phyloP scores from a whole-genome alignment of 2,329 filamentous ascomycete species.

The Falciphora oryzae region DNA sequence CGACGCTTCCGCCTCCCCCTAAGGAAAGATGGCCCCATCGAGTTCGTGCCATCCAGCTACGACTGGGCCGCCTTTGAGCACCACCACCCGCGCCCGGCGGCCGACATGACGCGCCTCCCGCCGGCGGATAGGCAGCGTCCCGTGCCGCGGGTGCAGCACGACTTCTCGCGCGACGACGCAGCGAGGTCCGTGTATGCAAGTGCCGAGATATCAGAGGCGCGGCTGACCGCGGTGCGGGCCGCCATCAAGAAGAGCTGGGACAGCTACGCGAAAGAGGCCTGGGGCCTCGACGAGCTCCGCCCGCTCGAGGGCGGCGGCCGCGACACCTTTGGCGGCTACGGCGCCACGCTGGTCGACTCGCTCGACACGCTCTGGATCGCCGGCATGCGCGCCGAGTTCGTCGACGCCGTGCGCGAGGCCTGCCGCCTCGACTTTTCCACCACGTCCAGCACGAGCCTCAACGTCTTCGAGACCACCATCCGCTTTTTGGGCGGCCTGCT shows the following conservation, averaged over 20 bases:
- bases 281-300: constrained; percentile 48
- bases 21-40: not conserved
- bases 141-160: constrained; percentile 38
- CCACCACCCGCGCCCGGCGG: constrained; percentile 17
- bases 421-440: constrained; percentile 50
- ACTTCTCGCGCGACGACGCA: constrained; percentile 21
- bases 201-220: not conserved
- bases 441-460: constrained; percentile 40
- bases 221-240: constrained; percentile 12
- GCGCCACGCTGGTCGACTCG: constrained; percentile 53
- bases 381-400: constrained; percentile 50
- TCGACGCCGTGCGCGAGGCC: constrained; percentile 41
- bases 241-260: constrained; percentile 34
- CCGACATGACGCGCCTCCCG: constrained; percentile 23
- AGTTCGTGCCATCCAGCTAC: constrained; percentile 16
- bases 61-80: constrained; percentile 20
- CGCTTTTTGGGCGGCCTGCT: constrained; percentile 47
- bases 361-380: constrained; percentile 57
- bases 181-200: no score
- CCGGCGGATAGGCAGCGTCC: constrained; percentile 18
- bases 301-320: constrained; percentile 41
- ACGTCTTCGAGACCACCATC: constrained; percentile 57
- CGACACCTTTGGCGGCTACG: constrained; percentile 48
- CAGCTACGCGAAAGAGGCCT: constrained; percentile 45
- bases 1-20: not conserved